Evolutionary conservation across 495 filamentous ascomycete genomes (phyloP).

Genomic region (Tuber borchii): DNA sequence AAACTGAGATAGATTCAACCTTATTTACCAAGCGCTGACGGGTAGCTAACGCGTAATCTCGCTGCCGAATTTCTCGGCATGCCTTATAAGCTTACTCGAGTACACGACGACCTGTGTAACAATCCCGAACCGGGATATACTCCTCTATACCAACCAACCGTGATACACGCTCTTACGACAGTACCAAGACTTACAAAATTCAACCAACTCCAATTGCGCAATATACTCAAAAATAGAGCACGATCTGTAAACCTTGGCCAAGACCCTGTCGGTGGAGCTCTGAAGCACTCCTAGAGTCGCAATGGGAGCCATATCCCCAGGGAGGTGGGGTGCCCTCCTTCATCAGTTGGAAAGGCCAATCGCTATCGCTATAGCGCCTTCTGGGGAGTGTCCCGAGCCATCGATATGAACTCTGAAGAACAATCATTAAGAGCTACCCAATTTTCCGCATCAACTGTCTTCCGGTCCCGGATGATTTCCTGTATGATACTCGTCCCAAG

Average conservation of each 20-base stretch:
- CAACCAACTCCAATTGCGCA: not conserved
- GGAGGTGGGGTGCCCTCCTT: not conserved
- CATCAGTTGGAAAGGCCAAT: not conserved
- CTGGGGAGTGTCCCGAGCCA: not conserved
- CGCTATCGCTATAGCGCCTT: not conserved
- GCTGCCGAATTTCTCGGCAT: not conserved
- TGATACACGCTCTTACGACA: not conserved
- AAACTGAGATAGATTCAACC: not conserved
- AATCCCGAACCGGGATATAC: not conserved
- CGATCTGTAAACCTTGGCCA: not conserved
- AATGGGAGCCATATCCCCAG: not conserved
- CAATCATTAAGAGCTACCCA: not conserved
- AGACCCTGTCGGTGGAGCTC: not conserved
- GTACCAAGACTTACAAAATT: not conserved
- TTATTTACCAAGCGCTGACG: not conserved
- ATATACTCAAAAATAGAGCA: not conserved
- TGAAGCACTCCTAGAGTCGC: not conserved
- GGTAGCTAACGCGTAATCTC: slow-evolving; percentile 4
- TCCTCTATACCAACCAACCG: not conserved
- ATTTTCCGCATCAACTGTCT: not conserved
- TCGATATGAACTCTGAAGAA: not conserved
- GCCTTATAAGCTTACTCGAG: not conserved
- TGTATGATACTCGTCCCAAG: not conserved
- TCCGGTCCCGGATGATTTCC: not conserved
- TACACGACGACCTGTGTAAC: not conserved